phyloP scores from a whole-genome alignment of 179 eudicot species.

The Beta corolliflora region DNA sequence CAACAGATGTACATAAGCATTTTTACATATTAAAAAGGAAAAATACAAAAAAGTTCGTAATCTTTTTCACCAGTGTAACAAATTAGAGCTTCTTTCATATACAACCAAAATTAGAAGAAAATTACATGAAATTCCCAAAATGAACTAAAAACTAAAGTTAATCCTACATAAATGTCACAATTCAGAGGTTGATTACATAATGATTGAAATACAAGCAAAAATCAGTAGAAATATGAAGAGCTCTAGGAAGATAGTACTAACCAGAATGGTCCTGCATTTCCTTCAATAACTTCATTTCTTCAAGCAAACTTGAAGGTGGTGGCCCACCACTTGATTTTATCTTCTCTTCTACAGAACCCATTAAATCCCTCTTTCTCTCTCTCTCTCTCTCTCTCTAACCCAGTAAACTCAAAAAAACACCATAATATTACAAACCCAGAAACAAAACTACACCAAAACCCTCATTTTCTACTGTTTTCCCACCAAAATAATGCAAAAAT shows the following conservation, averaged over 20 bases:
- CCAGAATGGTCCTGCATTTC: conserved; percentile 91
- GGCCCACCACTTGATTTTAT: conserved; percentile 49
- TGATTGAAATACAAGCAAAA: not conserved
- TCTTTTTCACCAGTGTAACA: too few relatives aligned
- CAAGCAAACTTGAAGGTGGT: conserved; percentile 50
- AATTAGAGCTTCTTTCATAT: too few relatives aligned
- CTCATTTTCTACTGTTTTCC: not conserved
- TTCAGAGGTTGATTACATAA: not conserved
- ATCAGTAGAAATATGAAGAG: not conserved
- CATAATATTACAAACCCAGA: conserved; percentile 20
- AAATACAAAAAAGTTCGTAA: too few relatives aligned
- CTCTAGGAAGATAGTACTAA: conserved; percentile 9
- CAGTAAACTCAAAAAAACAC: conserved; percentile 20
- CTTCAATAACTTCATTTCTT: conserved; percentile 79
- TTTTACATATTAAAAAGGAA: too few relatives aligned
- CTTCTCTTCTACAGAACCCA: conserved; percentile 61
- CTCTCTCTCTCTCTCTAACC: conserved; percentile 24
- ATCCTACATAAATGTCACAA: not conserved
- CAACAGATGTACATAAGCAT: too few relatives aligned
- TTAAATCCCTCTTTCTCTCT: conserved; percentile 15
- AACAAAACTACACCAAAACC: conserved; percentile 12
- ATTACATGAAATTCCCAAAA: too few relatives aligned
- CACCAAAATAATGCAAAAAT: not conserved
- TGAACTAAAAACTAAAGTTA: too few relatives aligned
- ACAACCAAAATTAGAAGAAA: too few relatives aligned